Base-by-base conservation (phyloP, 2,329 filamentous ascomycete species). In the Chaetomium sp. region DNA sequence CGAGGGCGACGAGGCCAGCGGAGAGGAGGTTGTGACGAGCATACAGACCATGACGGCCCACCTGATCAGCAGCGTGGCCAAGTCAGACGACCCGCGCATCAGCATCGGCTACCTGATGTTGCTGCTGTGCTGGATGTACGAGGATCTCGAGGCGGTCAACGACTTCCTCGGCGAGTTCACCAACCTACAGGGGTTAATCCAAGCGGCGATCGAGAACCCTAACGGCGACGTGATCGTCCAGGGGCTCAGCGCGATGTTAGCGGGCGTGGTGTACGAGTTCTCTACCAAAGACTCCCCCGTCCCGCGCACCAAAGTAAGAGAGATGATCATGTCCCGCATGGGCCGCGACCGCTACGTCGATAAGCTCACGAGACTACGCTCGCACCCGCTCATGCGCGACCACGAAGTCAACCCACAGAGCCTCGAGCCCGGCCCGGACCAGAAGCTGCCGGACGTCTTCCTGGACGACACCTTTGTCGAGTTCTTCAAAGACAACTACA, bases 261-360 rank as follows among this genome's bases (percentile, higher is more conserved):
- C 97, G 1, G 94, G 92, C 8, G 86, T 95, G 19, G 80, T 94
- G 4, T 99, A 97, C 68, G 94, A 99, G 66, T 99, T 97, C 67
- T 97, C 92, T 8, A 96, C 92, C 0, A 96, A 95, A 68, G 94
- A 99, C 71, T 97, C 92, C 0, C 90, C 94, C 0, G 86, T 99
- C 51, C 82, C 92, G 5, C 81, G 94, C 58, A 79, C 84, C 32
- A 91, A 87, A 8, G 74, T 99, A 45, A 88, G 95, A 65, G 84
- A 87, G 32, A 80, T 96, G 34, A 76, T 99, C 38, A 78, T 82
- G 34, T 84, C 86, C 45, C 84, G 86, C 56, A 80, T 97, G 64
- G 89, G 91, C 41, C 85, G 91, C 62, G 91, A 96, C 64, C 86
- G 86, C 65, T 99, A 96, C 67, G 82, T 95, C 54, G 88, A 95